Evolutionary conservation across 768 basidiomycete species (phyloP).

Genomic region (Agaricus subrufescens): DNA sequence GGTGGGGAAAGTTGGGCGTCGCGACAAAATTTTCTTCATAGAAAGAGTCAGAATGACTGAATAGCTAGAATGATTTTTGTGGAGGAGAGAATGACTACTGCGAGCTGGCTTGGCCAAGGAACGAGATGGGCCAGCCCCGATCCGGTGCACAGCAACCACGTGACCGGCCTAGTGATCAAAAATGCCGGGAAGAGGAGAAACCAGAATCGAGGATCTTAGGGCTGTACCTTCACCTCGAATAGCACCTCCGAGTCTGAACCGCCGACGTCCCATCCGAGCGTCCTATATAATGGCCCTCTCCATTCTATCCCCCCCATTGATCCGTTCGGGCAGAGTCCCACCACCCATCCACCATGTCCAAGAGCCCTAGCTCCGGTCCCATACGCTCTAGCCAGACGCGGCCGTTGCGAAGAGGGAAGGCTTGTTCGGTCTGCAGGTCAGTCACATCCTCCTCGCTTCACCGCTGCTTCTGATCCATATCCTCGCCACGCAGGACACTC

Average conservation of each 20-base stretch:
- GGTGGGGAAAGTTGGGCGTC: no score
- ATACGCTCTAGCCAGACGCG: conserved; percentile 24
- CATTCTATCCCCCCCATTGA: conserved; percentile 24
- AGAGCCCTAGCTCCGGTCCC: conserved; percentile 25
- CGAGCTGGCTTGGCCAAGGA: no score
- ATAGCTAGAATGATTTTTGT: no score
- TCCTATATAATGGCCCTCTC: conserved; percentile 31
- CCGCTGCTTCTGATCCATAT: conserved; percentile 4
- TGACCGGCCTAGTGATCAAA: no score
- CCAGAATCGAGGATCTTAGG: no score
- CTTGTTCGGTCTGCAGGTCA: conserved; percentile 51
- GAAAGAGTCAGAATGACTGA: no score
- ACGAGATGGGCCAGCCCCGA: no score
- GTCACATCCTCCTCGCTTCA: conserved; percentile 7
- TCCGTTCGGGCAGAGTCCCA: conserved; percentile 27
- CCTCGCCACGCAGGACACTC: conserved; percentile 30
- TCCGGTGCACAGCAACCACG: no score
- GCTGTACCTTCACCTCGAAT: background rate
- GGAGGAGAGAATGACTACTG: no score
- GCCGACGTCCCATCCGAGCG: conserved; percentile 1
- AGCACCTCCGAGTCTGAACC: conserved; percentile 2
- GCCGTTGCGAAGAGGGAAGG: conserved; percentile 49
- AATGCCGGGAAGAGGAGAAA: no score
- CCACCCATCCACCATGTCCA: conserved; percentile 29
- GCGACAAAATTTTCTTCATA: no score